Evolutionary conservation across 257 asterid genomes (phyloP), one percentile per base, ranked within the genome.

Genomic region (Petunia secreta): DNA sequence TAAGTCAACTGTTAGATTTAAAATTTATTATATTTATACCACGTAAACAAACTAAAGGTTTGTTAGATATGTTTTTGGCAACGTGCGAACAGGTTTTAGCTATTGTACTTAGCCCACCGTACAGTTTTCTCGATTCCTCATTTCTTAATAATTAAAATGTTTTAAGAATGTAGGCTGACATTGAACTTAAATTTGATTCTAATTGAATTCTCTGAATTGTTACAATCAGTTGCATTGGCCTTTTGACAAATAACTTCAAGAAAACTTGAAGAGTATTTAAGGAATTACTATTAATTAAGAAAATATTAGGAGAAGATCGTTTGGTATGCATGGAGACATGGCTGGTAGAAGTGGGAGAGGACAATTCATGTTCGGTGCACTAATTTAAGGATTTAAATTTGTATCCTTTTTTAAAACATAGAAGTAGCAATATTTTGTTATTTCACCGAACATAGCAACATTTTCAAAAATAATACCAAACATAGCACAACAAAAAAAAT

Each of bases 71-170:
- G 1, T 80, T 44, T 36, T 37, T 15, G 50, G 50, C 8, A 77
- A 82, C 85, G 85, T 82, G 82, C 75, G 68, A 14, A 40, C 75
- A 77, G 48, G 85, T 82, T 77, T 2, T 55, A 2, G 36, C 37
- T 38, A 25, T 55, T 69, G 6, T 48, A 34, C 43, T 25, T 71
- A 34, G 77, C 54, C 75, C 55, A 54, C 77, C 60, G 44, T 50
- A 71, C 77, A 48, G 13, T 46, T 48, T 50, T 13, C 10, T 11
- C 48, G 34, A 73, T 11, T 73, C 60, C 25, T 25, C 8, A 46
- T 71, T 52, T 52, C 34, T 7, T 34, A 2, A 34, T 13, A 34
- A 73, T 2, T 9, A 1, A 71, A 37, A 48, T 48, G 50, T 64
- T 64, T 48, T 11, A 38, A 64, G 73, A 64, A 64, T 64, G 34